phyloP scores from a whole-genome alignment of 768 basidiomycete species.

The Russula abietina region DNA sequence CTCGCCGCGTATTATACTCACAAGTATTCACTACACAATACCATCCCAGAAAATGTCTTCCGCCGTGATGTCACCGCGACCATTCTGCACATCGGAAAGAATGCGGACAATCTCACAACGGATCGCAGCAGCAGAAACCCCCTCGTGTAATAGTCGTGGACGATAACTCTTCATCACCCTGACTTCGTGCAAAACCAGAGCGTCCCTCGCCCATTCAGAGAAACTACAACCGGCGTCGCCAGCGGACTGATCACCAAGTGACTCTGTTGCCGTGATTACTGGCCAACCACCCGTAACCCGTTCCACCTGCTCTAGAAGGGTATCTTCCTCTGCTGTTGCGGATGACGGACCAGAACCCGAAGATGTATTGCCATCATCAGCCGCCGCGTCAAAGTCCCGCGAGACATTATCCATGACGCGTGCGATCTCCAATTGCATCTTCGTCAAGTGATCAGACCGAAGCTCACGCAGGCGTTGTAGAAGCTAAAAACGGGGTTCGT shows the following conservation, averaged over 20 bases:
- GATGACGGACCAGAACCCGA: background rate
- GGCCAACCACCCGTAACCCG: background rate
- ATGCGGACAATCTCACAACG: background rate
- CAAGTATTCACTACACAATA: too few species aligned
- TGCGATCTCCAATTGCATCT: conserved; percentile 4
- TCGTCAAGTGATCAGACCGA: background rate
- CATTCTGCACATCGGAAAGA: background rate
- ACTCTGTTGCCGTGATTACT: background rate
- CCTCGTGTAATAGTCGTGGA: background rate
- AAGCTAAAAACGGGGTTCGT: background rate
- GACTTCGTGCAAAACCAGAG: conserved; percentile 2
- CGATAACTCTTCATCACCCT: conserved; percentile 9
- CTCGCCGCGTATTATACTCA: too few species aligned
- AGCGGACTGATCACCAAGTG: background rate
- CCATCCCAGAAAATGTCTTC: too few species aligned
- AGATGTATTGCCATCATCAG: background rate
- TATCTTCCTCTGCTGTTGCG: background rate
- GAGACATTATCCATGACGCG: background rate
- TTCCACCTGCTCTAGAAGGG: background rate
- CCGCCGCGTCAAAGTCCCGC: background rate
- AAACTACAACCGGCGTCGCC: background rate
- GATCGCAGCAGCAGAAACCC: background rate
- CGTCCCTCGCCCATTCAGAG: background rate
- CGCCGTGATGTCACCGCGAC: too few species aligned
- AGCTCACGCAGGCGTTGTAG: background rate